Base-by-base conservation (phyloP, 2,329 filamentous ascomycete genomes). In the Trichophyton verrucosum region DNA sequence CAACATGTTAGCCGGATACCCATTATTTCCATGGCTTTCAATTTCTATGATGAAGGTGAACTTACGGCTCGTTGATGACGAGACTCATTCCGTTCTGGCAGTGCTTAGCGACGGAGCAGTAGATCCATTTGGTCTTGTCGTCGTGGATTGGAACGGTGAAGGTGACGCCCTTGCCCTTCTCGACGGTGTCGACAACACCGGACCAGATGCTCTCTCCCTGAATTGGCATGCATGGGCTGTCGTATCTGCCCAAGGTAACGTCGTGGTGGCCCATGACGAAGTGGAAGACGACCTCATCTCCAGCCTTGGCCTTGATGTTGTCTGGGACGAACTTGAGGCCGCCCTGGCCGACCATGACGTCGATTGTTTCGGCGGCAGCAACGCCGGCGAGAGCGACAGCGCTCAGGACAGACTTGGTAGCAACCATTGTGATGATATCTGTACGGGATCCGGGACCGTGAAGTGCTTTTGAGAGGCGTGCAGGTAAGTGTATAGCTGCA, bases 61-160 rank as follows among this genome's bases (percentile, higher is more conserved):
- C 64, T 63, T 60, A 72, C 72, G 77, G 75, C 60, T 76, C 75
- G 61, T 82, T 82, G 44, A 82, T 75, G 4, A 80, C 74, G 70
- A 80, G 75, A 30, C 78, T 74, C 72, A 81, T 80, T 6, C 79
- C 80, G 7, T 66, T 67, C 65, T 80, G 76, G 53, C 80, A 82
- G 61, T 82, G 79, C 2, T 74, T 75, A 0, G 71, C 74, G 1
- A 76, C 76, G 0, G 78, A 77, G 61, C 80, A 82, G 67, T 81
- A 82, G 36, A 80, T 63, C 67, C 78, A 82, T 61, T 81, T 75
- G 4, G 79, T 73, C 1, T 76, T 72, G 0, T 75, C 72, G 61
- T 71, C 74, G 30, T 73, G 74, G 17, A 82, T 68, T 9, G 73
- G 72, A 67, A 82, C 73, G 61, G 74, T 78, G 65, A 81, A 82